A percentile compares a stretch with the other conserved stretches of the same genome.
phyloP scores from a whole-genome alignment of 192 early-diverging fungal species.

The Tieghemiomyces parasiticus region DNA sequence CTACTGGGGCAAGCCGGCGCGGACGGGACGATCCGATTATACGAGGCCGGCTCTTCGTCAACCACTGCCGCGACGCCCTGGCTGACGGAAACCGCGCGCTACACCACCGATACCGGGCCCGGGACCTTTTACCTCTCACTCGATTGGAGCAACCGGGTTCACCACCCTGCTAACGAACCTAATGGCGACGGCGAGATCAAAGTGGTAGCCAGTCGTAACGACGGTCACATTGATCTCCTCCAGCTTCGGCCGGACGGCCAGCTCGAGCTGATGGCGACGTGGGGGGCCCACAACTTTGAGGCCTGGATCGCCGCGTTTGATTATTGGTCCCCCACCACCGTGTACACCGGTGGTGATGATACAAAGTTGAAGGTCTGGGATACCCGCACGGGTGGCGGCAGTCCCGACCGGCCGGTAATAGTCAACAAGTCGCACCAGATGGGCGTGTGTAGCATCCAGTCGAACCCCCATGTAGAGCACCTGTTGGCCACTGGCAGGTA shows the following conservation, averaged over 20 bases:
- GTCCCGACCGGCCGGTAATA: slow-evolving; percentile 36
- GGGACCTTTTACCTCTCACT: slow-evolving; percentile 65
- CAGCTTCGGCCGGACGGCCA: slow-evolving; percentile 24
- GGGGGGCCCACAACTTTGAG: slow-evolving; percentile 79
- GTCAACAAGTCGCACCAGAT: slow-evolving; percentile 60
- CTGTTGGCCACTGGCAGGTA: slow-evolving; percentile 76
- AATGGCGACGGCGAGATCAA: too few relatives aligned
- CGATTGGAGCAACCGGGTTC: too few relatives aligned
- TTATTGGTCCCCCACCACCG: slow-evolving; percentile 48
- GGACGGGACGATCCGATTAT: slow-evolving; percentile 38
- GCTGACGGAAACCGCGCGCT: too few relatives aligned
- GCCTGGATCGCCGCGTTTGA: slow-evolving; percentile 92
- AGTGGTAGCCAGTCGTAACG: slow-evolving; percentile 62
- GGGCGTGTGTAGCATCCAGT: slow-evolving; percentile 85
- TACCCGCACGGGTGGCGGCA: slow-evolving; percentile 25
- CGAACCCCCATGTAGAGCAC: slow-evolving; percentile 59
- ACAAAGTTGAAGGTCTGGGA: slow-evolving; percentile 82
- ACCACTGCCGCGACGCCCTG: background rate
- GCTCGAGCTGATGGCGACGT: slow-evolving; percentile 25
- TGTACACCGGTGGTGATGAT: slow-evolving; percentile 82
- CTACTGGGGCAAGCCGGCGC: slow-evolving; percentile 45
- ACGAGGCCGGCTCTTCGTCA: slow-evolving; percentile 19
- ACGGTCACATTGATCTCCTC: slow-evolving; percentile 48
- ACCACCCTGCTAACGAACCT: too few relatives aligned
- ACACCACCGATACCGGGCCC: slow-evolving; percentile 11